Evolutionary conservation across 1,284 basidiomycete species (phyloP).

Genomic region (Cryptococcus sp.): DNA sequence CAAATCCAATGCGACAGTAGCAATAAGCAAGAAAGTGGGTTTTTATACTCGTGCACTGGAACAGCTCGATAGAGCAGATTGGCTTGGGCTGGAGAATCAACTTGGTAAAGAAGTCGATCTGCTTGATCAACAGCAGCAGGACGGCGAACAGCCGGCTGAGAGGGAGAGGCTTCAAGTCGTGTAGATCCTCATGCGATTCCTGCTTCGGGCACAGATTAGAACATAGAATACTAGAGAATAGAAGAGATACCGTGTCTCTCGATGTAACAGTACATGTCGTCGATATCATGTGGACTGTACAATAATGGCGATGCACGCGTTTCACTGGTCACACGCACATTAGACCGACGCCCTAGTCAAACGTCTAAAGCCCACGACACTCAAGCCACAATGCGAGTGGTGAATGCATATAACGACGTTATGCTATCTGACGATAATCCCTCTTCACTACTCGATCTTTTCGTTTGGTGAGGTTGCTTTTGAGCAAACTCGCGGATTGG

Average conservation of each 20-base stretch:
- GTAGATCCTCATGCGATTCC: too few species aligned
- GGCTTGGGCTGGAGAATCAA: slow-evolving; percentile 37
- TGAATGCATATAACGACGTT: neutral
- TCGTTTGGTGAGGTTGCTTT: too few species aligned
- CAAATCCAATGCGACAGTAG: slow-evolving; percentile 11
- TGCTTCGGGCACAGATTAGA: too few species aligned
- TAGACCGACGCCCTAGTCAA: too few species aligned
- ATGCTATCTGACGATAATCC: too few species aligned
- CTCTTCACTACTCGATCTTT: too few species aligned
- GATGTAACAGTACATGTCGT: too few species aligned
- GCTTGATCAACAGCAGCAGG: slow-evolving; percentile 14
- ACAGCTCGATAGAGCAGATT: slow-evolving; percentile 31
- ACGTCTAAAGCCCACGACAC: too few species aligned
- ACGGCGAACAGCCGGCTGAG: neutral
- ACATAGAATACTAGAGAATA: too few species aligned
- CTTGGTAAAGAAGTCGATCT: slow-evolving; percentile 27
- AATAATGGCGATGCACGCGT: neutral
- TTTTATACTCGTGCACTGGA: slow-evolving; percentile 43
- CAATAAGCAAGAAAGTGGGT: slow-evolving; percentile 37
- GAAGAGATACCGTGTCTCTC: too few species aligned
- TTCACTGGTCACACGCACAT: neutral
- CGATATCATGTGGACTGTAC: too few species aligned
- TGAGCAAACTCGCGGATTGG: too few species aligned
- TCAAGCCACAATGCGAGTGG: neutral
- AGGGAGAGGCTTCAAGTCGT: neutral